Percentiles rank a stretch among this genome's conserved stretches.
These are phyloP conservation scores for Claviceps lovelessii DNA, from an alignment of 2,329 filamentous ascomycete genomes.

Conservation along the genomic window DNA sequence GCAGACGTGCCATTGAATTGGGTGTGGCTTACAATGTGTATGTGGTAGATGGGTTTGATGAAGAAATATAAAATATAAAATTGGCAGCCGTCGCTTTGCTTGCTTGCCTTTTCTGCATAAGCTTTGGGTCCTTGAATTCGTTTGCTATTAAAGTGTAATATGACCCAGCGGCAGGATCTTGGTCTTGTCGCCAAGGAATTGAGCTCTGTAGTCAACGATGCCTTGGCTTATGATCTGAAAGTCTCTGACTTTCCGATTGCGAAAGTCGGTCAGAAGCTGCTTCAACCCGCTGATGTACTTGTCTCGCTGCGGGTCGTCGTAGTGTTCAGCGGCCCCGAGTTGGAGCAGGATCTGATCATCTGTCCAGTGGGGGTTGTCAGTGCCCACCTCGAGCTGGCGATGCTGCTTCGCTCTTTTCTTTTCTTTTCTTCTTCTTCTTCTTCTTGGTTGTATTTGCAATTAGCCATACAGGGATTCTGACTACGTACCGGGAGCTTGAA, in stretches of 20 bases:
- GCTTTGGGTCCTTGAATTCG: not conserved
- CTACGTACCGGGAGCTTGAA: constrained; percentile 25
- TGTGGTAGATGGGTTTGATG: not conserved
- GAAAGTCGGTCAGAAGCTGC: constrained; percentile 44
- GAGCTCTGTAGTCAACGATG: constrained; percentile 52
- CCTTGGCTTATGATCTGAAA: constrained; percentile 52
- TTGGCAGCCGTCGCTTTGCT: not conserved
- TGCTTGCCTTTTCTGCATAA: not conserved
- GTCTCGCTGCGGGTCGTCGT: constrained; percentile 44
- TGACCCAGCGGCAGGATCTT: constrained; percentile 46
- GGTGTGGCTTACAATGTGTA: constrained; percentile 4
- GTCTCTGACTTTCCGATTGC: constrained; percentile 45
- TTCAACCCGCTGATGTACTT: constrained; percentile 50
- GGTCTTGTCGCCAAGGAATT: constrained; percentile 49
- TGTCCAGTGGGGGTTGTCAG: constrained; percentile 35
- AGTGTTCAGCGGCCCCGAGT: constrained; percentile 52
- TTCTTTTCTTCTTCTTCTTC: not conserved
- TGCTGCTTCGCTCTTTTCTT: constrained; percentile 4
- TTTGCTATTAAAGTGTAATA: constrained; percentile 17
- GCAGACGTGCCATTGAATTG: not conserved
- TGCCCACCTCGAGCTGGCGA: constrained; percentile 22
- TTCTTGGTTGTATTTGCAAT: constrained; percentile 6
- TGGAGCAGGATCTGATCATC: constrained; percentile 62
- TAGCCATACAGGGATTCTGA: constrained; percentile 7
- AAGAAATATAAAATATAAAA: not conserved